A percentile compares a stretch with the other conserved stretches of the same genome.
Evolutionary conservation across 331 rosid genomes (phyloP).

Genomic region (Malus hybrid): DNA sequence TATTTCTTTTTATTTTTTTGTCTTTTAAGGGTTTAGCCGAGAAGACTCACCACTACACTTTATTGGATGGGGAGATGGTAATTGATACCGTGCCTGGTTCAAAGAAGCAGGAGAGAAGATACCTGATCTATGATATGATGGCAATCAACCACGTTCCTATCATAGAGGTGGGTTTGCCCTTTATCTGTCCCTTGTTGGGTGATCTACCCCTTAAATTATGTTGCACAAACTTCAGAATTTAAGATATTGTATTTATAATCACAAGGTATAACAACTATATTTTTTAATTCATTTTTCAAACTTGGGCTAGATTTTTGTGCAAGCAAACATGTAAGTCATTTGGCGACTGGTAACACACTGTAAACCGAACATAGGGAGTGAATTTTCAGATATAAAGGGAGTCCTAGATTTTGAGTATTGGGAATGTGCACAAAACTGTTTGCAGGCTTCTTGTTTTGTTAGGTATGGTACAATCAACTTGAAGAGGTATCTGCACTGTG

Average conservation of each 20-base stretch:
- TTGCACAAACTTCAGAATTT: background rate
- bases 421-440: background rate
- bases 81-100: conserved; percentile 87
- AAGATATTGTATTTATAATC: background rate
- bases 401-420: background rate
- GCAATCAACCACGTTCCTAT: conserved; percentile 55
- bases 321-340: background rate
- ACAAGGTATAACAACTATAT: background rate
- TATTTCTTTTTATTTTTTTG: conserved; percentile 15
- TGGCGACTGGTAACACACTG: background rate
- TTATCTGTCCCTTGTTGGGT: background rate
- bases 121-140: conserved; percentile 91
- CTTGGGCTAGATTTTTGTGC: background rate
- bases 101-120: conserved; percentile 85
- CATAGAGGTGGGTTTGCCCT: conserved; percentile 55
- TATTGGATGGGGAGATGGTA: conserved; percentile 97
- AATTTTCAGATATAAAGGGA: background rate
- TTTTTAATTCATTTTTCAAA: background rate
- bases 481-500: background rate
- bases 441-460: background rate
- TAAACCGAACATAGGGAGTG: background rate
- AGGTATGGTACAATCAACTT: background rate
- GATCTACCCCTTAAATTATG: background rate
- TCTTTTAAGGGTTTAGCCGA: conserved; percentile 54
- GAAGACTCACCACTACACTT: conserved; percentile 75